Evolutionary conservation across 345 rosid species (phyloP), one percentile per base, ranked within the genome.

Genomic region (Kandelia obovata): DNA sequence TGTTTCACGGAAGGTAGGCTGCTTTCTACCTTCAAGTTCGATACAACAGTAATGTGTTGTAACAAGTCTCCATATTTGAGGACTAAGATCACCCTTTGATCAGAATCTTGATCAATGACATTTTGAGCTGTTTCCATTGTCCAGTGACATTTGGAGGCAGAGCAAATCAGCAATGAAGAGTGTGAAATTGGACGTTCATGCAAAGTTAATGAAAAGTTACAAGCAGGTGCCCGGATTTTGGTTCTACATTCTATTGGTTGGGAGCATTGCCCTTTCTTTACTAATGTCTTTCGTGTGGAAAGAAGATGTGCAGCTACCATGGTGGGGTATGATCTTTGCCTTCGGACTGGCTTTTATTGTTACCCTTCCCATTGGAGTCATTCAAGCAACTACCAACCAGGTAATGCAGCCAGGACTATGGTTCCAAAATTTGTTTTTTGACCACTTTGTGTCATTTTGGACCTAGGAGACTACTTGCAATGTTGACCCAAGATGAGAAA

Each of bases 351-450:
- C 87, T 35, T 79, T 79, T 56, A 15, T 81, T 20, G 81, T 83
- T 77, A 78, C 87, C 46, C 79, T 81, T 73, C 87, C 84, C 15
- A 61, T 83, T 70, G 72, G 84, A 70, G 74, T 83, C 56, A 81
- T 83, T 63, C 79, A 83, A 37, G 83, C 84, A 55, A 83, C 87
- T 9, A 79, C 85, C 13, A 83, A 83, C 76, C 83, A 83, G 78
- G 83, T 83, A 83, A 58, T 7, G 27, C 62, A 11, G 34, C 66
- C 13, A 3, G 2, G n/a, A 19, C 5, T 43, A 17, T 43, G 17
- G 49, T 13, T 43, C 49, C 49, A 43, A 43, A 15, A 3, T 13
- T 43, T 13, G 17, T 13, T 13, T 13, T 43, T 39, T 39, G 0
- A 2, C 49, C 4, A 3, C 5, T 43, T 13, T 13, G 49, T 43